These are phyloP conservation scores for Cercospora sojina DNA, from an alignment of 2,329 filamentous ascomycete species.

Conservation along the genomic window DNA sequence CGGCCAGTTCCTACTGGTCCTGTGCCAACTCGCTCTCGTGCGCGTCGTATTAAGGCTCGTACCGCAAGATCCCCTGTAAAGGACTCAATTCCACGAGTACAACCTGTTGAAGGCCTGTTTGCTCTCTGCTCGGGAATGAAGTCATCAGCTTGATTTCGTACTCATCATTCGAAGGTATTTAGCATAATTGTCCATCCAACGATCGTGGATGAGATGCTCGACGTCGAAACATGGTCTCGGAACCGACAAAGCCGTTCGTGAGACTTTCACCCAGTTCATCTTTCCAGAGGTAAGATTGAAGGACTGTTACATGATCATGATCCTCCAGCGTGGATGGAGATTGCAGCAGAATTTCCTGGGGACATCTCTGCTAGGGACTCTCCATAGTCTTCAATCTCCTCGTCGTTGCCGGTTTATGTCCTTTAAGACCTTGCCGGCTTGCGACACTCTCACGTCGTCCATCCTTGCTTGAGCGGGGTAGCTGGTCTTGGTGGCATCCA, in stretches of 20 bases:
- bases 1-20: not conserved
- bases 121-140: not conserved
- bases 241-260: not conserved
- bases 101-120: not conserved
- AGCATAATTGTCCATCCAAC: not conserved
- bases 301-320: not conserved
- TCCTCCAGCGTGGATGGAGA: not conserved
- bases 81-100: not conserved
- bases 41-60: not conserved
- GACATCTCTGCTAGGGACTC: not conserved
- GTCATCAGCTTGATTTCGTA: accelerated
- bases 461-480: not conserved
- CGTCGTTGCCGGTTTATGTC: not conserved
- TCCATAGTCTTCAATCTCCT: not conserved
- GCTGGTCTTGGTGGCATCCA: not conserved
- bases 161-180: not conserved
- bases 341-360: not conserved
- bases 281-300: not conserved
- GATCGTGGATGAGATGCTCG: not conserved
- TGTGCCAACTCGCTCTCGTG: not conserved
- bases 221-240: not conserved
- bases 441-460: too few species aligned
- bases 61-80: not conserved
- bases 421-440: too few species aligned
- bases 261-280: not conserved